Conservation (phyloP, 768 basidiomycete species). For the Thelephora ganbajun region DNA sequence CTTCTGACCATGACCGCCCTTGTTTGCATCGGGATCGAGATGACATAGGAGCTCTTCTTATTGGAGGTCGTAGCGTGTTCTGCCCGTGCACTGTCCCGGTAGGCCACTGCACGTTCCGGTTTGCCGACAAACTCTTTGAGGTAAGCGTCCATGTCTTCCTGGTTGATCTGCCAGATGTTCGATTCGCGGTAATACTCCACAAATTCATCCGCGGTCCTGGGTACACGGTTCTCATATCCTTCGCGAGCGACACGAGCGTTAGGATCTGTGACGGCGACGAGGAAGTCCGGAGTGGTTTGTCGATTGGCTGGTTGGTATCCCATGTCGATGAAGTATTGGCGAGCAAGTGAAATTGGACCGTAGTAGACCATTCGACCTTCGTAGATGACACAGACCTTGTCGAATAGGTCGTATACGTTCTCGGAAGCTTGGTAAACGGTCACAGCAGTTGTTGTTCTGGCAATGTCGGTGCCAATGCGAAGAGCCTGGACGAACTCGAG, state of each 20-base stretch:
- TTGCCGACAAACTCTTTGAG: conserved; percentile 28
- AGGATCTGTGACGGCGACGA: conserved; percentile 47
- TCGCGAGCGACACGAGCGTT: conserved; percentile 36
- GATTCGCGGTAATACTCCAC: conserved; percentile 23
- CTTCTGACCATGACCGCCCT: conserved; percentile 22
- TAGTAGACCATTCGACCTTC: conserved; percentile 66
- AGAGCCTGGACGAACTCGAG: conserved; percentile 45
- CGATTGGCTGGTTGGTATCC: conserved; percentile 39
- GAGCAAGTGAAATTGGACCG: conserved; percentile 49
- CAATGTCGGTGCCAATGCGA: conserved; percentile 38
- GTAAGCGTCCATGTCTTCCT: conserved; percentile 33
- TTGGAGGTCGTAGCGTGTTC: conserved; percentile 36
- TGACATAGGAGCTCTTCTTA: conserved; percentile 23
- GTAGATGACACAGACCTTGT: conserved; percentile 71
- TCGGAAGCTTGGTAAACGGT: conserved; percentile 81
- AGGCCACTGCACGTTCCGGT: conserved; percentile 26
- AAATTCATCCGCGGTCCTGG: conserved; percentile 45
- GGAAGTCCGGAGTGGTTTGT: conserved; percentile 48
- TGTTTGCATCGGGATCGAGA: conserved; percentile 22
- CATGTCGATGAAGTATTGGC: conserved; percentile 61
- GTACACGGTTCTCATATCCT: conserved; percentile 25
- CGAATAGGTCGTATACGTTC: conserved; percentile 47
- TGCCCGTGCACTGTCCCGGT: conserved; percentile 29
- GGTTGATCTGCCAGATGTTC: conserved; percentile 25
- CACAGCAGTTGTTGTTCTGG: conserved; percentile 44